Evolutionary conservation across 371 early-diverging fungal species (phyloP), one percentile per base, ranked within the genome.

Genomic region (Mortierella sp.): DNA sequence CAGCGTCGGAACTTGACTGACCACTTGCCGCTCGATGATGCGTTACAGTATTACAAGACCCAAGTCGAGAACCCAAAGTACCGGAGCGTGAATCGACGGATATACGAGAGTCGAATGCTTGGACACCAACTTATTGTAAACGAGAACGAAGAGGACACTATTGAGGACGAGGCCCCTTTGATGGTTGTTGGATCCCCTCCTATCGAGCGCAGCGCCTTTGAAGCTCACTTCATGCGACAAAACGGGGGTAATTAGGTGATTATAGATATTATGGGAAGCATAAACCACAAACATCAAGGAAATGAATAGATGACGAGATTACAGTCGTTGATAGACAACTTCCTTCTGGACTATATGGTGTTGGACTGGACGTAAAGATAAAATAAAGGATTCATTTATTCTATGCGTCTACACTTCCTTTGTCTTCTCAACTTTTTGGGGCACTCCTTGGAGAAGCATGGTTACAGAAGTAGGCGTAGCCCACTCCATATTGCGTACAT

Each of bases 1-100:
- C 94, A 62, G 22, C 84, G 84, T 8, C 86, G 90, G 48, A 87
- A 85, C 61, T 74, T 90, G 10, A 89, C 85, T 7, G 89, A 88
- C 57, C 89, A 90, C 53, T 63, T 88, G 41, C 80, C 85, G 1
- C 78, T 90, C 15, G 86, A 89, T 21, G 86, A 84, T 4, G 89
- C 87, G 0, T 66, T 89, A 28, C 67, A 55, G 13, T 84, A 82
- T 63, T 85, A 84, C 71, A 84, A 84, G 65, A 66, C 67, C 28
- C 83, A 84, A 40, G 76, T 76, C 16, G 69, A 71, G 33, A 73
- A 77, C 58, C 85, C 84, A 43, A 81, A 76, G 64, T 81, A 81
- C 64, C 66, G 64, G 68, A 67, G 80, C 57, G 82, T 81, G 47
- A 81, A 81, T 48, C 72, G 82, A 2, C 53, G 72, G 38, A 81